These are phyloP conservation scores for Fusarium duplospermum DNA, from an alignment of 2,329 filamentous ascomycete species.

Conservation along the genomic window DNA sequence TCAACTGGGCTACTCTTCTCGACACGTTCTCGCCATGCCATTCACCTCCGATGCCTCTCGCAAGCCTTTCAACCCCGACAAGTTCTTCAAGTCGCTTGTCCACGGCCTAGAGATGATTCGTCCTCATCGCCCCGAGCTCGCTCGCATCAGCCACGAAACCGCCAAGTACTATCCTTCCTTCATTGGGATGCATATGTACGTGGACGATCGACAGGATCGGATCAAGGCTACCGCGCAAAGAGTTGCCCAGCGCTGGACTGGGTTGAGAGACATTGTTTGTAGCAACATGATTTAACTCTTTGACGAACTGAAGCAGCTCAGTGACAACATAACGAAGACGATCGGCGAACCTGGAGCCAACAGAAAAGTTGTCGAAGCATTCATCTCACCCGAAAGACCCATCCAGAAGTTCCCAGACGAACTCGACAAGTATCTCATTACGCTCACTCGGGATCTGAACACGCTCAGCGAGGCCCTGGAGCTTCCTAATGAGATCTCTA, in stretches of 20 bases:
- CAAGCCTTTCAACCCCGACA: neutral
- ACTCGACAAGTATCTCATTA: neutral
- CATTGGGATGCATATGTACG: neutral
- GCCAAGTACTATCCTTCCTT: neutral
- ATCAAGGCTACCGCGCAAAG: neutral
- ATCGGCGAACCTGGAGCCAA: neutral
- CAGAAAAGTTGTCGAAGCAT: neutral
- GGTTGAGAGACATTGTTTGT: neutral
- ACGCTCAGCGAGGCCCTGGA: neutral
- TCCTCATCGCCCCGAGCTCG: neutral
- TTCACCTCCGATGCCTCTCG: neutral
- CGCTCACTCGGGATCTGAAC: neutral
- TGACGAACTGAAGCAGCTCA: neutral
- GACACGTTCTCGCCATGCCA: neutral
- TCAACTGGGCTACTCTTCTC: neutral
- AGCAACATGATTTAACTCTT: neutral
- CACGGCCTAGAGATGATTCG: neutral
- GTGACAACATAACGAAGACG: neutral
- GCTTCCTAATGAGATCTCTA: neutral
- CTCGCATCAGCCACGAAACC: neutral
- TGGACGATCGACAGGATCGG: neutral
- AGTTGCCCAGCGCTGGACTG: neutral
- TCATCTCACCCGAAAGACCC: neutral
- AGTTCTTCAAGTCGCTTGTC: neutral
- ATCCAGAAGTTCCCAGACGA: neutral